A percentile compares a stretch with the other conserved stretches of the same genome.
phyloP scores from a whole-genome alignment of 352 stramenopile species.

The Pythium pyrilobum region DNA sequence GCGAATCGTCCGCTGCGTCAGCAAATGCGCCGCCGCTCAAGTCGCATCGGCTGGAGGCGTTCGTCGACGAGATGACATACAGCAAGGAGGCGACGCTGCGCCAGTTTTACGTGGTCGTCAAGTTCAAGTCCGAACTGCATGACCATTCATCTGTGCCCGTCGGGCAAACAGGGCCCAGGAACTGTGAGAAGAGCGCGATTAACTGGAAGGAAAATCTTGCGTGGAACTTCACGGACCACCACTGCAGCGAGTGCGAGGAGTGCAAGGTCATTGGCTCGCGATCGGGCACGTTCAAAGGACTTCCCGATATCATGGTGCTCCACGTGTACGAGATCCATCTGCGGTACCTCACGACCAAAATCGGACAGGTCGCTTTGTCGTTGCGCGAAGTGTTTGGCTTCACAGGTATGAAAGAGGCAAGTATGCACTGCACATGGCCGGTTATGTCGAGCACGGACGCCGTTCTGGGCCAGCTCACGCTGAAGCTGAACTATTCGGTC shows the following conservation, averaged over 20 bases:
- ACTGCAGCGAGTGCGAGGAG: constrained; percentile 65
- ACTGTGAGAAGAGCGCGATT: constrained; percentile 57
- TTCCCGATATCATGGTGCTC: constrained; percentile 77
- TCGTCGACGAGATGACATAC: constrained; percentile 73
- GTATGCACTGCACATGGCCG: constrained; percentile 59
- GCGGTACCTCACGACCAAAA: constrained; percentile 80
- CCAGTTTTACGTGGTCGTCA: constrained; percentile 82
- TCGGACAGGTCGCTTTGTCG: constrained; percentile 69
- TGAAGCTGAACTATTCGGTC: constrained; percentile 67
- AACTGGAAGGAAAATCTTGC: constrained; percentile 69
- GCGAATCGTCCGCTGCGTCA: constrained; percentile 3
- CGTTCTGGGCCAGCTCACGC: constrained; percentile 62
- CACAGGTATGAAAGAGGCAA: constrained; percentile 54
- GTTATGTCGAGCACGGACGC: constrained; percentile 59
- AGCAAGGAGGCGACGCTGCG: constrained; percentile 65
- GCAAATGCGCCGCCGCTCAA: constrained; percentile 36
- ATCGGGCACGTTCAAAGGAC: constrained; percentile 56
- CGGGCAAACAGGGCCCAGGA: constrained; percentile 65
- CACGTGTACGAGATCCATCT: constrained; percentile 83
- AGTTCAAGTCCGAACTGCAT: constrained; percentile 82
- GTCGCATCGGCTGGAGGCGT: constrained; percentile 53
- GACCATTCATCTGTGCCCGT: constrained; percentile 69
- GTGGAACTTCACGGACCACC: constrained; percentile 78
- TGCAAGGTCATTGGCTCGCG: constrained; percentile 53
- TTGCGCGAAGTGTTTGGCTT: constrained; percentile 74